Conservation (phyloP, 129 eudicot species). For the Saposhnikovia divaricata region DNA sequence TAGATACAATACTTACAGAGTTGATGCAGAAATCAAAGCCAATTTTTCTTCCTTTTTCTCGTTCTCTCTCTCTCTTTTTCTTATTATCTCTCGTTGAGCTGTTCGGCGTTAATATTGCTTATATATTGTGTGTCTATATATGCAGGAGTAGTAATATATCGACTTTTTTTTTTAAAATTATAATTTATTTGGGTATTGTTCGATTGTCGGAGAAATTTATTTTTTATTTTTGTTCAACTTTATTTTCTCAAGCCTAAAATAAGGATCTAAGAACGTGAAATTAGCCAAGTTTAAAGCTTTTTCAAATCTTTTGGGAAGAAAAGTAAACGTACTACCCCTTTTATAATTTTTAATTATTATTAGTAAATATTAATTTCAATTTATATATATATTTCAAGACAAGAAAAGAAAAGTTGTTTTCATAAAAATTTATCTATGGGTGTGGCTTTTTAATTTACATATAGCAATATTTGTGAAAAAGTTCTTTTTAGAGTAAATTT, state of each 20-base stretch:
- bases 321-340: neutral
- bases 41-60: neutral
- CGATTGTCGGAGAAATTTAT: neutral
- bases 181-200: neutral
- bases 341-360: too few species aligned
- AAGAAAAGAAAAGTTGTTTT: too few species aligned
- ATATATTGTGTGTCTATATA: neutral
- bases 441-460: too few species aligned
- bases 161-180: neutral
- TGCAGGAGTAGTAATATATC: neutral
- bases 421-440: too few species aligned
- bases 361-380: too few species aligned
- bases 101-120: neutral
- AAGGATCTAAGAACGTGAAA: slow-evolving; percentile 10
- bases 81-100: slow-evolving; percentile 1
- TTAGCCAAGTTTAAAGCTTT: slow-evolving; percentile 3
- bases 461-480: too few species aligned
- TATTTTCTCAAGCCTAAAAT: neutral
- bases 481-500: too few species aligned
- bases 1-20: slow-evolving; percentile 4
- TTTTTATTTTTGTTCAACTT: neutral
- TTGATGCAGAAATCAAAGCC: neutral
- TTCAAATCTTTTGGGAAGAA: neutral
- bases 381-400: too few species aligned
- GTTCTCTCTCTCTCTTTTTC: neutral